These are phyloP conservation scores for Penicillium herquei DNA, from an alignment of 495 filamentous ascomycete genomes.

Conservation along the genomic window DNA sequence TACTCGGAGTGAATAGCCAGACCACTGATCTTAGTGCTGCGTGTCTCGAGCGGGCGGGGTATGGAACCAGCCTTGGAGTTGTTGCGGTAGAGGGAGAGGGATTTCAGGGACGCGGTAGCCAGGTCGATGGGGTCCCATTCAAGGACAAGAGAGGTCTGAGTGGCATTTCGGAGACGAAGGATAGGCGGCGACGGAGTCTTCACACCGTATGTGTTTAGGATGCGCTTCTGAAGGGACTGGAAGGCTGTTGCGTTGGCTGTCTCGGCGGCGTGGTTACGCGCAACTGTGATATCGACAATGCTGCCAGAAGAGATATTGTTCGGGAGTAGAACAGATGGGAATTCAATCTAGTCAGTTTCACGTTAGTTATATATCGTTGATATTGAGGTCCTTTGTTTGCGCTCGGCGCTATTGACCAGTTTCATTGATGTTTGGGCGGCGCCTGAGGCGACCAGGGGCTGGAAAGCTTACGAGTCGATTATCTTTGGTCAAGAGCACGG, in stretches of 20 bases:
- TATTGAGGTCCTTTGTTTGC: neutral
- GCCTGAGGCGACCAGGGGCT: constrained; percentile 19
- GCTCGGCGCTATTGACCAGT: neutral
- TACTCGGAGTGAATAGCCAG: constrained; percentile 95
- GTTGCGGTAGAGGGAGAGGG: constrained; percentile 89
- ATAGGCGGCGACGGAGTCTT: constrained; percentile 73
- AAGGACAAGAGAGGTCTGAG: constrained; percentile 93
- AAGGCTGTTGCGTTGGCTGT: constrained; percentile 68
- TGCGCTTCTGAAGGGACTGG: constrained; percentile 78
- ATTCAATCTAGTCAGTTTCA: constrained; percentile 74
- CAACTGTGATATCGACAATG: constrained; percentile 96
- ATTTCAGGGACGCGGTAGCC: constrained; percentile 86
- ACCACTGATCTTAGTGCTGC: constrained; percentile 95
- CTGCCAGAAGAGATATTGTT: constrained; percentile 90
- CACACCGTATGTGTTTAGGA: constrained; percentile 81
- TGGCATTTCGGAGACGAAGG: constrained; percentile 90
- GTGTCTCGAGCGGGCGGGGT: constrained; percentile 77
- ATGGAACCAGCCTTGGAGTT: constrained; percentile 94
- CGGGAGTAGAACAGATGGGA: constrained; percentile 94
- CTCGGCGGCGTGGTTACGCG: constrained; percentile 82
- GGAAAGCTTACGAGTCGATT: constrained; percentile 78
- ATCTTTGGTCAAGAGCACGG: constrained; percentile 93
- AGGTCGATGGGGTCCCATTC: constrained; percentile 97
- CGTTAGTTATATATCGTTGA: constrained; percentile 9
- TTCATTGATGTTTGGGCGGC: neutral